Conservation (phyloP, 768 basidiomycete species). For the Termitomyces sp. region DNA sequence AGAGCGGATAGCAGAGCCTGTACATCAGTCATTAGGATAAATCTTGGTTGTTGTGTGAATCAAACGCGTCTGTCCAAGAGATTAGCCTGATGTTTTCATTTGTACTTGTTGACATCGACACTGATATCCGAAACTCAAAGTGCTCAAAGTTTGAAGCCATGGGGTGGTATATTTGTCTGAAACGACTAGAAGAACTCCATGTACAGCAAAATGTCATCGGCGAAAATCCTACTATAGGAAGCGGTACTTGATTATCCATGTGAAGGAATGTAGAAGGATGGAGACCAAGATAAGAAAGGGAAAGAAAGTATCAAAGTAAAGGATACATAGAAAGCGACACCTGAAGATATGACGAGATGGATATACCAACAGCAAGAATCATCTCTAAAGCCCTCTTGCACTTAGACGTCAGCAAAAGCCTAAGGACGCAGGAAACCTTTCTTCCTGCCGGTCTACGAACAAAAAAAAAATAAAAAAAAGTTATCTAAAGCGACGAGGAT, state of each 20-base stretch:
- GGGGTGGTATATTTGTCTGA: conserved; percentile 43
- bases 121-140: too few species aligned
- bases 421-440: conserved; percentile 75
- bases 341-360: conserved; percentile 20
- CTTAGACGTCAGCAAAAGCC: conserved; percentile 19
- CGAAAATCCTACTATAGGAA: conserved; percentile 46
- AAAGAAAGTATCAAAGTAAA: conserved; percentile 33
- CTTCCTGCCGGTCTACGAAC: conserved; percentile 55
- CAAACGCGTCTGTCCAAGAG: conserved; percentile 6
- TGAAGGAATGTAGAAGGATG: conserved; percentile 56
- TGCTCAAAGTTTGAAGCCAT: conserved; percentile 23
- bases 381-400: conserved; percentile 25
- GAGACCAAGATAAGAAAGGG: conserved; percentile 43
- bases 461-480: conserved; percentile 14
- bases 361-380: conserved; percentile 25
- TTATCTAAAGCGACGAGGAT: not conserved
- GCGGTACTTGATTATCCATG: conserved; percentile 51
- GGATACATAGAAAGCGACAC: conserved; percentile 34
- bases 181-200: conserved; percentile 32
- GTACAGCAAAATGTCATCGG: conserved; percentile 41
- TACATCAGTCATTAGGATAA: conserved; percentile 56
- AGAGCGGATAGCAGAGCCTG: conserved; percentile 74
- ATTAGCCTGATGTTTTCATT: conserved; percentile 16
- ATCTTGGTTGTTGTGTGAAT: conserved; percentile 12
- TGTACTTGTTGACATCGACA: conserved; percentile 32